These are phyloP conservation scores for Pelargonium citronellum DNA, from an alignment of 441 rosid species.

Conservation along the genomic window DNA sequence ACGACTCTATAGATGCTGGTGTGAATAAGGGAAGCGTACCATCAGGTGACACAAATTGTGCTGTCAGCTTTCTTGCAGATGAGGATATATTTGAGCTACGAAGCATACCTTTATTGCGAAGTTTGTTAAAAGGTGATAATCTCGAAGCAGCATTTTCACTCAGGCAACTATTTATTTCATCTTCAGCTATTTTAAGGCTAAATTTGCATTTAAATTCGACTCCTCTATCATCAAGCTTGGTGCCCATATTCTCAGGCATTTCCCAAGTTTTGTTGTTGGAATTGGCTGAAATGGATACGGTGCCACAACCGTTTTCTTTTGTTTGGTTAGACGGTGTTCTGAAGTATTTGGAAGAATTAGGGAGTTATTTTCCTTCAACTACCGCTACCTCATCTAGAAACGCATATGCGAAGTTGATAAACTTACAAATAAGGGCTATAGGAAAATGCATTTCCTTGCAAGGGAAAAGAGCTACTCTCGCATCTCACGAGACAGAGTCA, in stretches of 20 bases:
- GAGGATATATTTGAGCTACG: constrained; percentile 30
- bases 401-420: constrained; percentile 51
- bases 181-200: constrained; percentile 64
- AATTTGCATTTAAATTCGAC: constrained; percentile 39
- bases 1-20: constrained; percentile 23
- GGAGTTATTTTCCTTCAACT: constrained; percentile 43
- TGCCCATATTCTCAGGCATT: constrained; percentile 41
- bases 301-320: constrained; percentile 44
- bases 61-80: constrained; percentile 29
- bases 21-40: constrained; percentile 3
- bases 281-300: constrained; percentile 43
- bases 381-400: constrained; percentile 40
- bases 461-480: constrained; percentile 69
- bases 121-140: constrained; percentile 51
- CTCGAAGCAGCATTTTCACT: constrained; percentile 53
- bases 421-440: constrained; percentile 60
- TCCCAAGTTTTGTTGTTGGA: constrained; percentile 51
- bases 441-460: constrained; percentile 81
- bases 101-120: constrained; percentile 38
- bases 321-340: constrained; percentile 82
- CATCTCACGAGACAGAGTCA: constrained; percentile 65
- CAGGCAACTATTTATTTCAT: constrained; percentile 66
- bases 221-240: constrained; percentile 38
- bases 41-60: constrained; percentile 28
- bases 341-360: constrained; percentile 71